Base-by-base conservation (phyloP, 2,329 filamentous ascomycete genomes). In the Colletotrichum sansevieriae region DNA sequence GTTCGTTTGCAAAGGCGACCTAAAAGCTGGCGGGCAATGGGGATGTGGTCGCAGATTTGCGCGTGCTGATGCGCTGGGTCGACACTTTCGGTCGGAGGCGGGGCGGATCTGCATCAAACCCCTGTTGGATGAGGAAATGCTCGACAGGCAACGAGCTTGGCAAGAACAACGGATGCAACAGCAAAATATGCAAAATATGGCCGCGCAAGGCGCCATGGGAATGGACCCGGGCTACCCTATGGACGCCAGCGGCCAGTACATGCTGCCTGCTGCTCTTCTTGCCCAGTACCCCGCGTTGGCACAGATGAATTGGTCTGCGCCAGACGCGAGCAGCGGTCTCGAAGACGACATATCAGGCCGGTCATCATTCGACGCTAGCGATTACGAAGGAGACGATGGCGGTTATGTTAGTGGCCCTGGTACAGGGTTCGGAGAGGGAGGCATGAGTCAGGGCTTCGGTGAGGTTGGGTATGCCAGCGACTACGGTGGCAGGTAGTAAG, bases 21-120 rank as follows among this genome's bases (percentile, higher is more conserved):
- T 99, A 57, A 95, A 95, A 73, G 89, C 89, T 2, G 90, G 91
- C 54, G 91, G 91, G 5, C 89, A 92, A 72, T 99, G 96, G 96
- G 96, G 96, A 20, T 99, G 96, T 74, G 94, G 94, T 3, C 88
- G 96, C 70, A 89, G 95, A 10, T 99, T 99, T 79, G 96, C 96
- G 15, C 93, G 96, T 74, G 96, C 96, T 5, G 96, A 99, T 82
- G 96, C 96, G 5, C 85, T 99, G 2, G 96, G 96, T 2, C 89
- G 95, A 11, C 96, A 98, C 81, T 99, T 99, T 84, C 88, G 96
- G 61, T 97, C 94, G 2, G 96, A 99, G 82, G 96, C 96, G 3
- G 96, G 96, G 7, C 89, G 96, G 37, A 93, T 98, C 61, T 99
- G 96, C 77, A 99, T 99, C 81, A 97, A 97, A 74, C 95, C 96